phyloP scores from a whole-genome alignment of 768 basidiomycete species.

The Paxillus rubicundulus region DNA sequence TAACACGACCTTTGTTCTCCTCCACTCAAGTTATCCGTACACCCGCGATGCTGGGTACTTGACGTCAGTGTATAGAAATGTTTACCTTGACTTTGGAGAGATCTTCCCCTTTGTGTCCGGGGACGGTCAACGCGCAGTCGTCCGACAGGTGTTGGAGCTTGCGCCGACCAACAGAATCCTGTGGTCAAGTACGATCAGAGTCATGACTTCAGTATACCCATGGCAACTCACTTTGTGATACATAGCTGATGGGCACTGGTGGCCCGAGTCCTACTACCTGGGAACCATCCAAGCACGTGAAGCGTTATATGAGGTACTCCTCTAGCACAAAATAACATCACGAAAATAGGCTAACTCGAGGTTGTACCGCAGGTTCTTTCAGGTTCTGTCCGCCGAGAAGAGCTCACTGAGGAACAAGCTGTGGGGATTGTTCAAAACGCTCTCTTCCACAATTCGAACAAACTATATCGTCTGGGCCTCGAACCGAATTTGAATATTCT shows the following conservation, averaged over 20 bases:
- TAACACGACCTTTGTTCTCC: conserved; percentile 57
- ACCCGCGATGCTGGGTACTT: conserved; percentile 79
- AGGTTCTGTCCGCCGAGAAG: conserved; percentile 42
- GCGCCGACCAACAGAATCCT: conserved; percentile 75
- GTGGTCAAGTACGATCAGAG: conserved; percentile 64
- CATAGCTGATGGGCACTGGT: conserved; percentile 31
- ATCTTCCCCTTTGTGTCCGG: conserved; percentile 67
- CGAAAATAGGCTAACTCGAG: too few species aligned
- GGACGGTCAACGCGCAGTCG: conserved; percentile 56
- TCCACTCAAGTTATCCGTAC: conserved; percentile 78
- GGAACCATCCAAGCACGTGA: conserved; percentile 62
- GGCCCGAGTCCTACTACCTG: conserved; percentile 73
- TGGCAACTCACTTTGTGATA: background rate
- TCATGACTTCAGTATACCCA: background rate
- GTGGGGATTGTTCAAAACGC: conserved; percentile 49
- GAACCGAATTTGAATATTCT: conserved; percentile 18
- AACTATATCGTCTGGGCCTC: conserved; percentile 53
- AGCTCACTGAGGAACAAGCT: conserved; percentile 52
- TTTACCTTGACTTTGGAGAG: conserved; percentile 80
- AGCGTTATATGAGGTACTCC: conserved; percentile 51
- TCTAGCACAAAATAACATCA: background rate
- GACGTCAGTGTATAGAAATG: conserved; percentile 66
- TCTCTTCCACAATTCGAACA: conserved; percentile 62
- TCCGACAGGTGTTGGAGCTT: conserved; percentile 67
- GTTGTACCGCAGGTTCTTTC: conserved; percentile 45